phyloP scores from a whole-genome alignment of 2,329 filamentous ascomycete genomes.

The Pseudocercospora vitis region DNA sequence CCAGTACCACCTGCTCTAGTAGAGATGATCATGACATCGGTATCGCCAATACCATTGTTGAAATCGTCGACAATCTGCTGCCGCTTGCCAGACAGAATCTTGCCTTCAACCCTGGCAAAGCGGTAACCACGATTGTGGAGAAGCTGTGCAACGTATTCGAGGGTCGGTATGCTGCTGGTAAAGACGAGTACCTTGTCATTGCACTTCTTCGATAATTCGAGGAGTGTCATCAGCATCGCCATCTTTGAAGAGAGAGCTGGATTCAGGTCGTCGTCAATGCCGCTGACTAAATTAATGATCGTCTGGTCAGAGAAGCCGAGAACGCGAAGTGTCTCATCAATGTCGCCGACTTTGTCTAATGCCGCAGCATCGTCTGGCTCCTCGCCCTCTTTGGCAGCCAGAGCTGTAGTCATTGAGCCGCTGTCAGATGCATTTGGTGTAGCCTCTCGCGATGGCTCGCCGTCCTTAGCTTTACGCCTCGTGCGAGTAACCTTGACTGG shows the following conservation, averaged over 20 bases:
- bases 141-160: conserved; percentile 66
- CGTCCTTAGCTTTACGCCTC: conserved; percentile 6
- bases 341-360: conserved; percentile 20
- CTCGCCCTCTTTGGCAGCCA: conserved; percentile 22
- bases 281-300: conserved; percentile 39
- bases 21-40: conserved; percentile 72
- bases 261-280: conserved; percentile 43
- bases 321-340: conserved; percentile 35
- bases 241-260: conserved; percentile 67
- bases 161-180: conserved; percentile 67
- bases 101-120: conserved; percentile 67
- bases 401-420: conserved; percentile 16
- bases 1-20: conserved; percentile 80
- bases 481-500: conserved; percentile 26
- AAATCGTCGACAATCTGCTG: conserved; percentile 67
- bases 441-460: conserved; percentile 10
- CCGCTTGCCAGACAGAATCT: conserved; percentile 56
- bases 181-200: conserved; percentile 81
- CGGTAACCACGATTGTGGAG: conserved; percentile 51
- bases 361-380: conserved; percentile 12
- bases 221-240: conserved; percentile 64
- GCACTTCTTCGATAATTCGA: conserved; percentile 61
- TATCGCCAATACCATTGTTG: conserved; percentile 55
- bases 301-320: conserved; percentile 40
- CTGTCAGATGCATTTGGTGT: conserved; percentile 18